phyloP scores from a whole-genome alignment of 306 rosid genomes.

The Lagenaria siceraria region DNA sequence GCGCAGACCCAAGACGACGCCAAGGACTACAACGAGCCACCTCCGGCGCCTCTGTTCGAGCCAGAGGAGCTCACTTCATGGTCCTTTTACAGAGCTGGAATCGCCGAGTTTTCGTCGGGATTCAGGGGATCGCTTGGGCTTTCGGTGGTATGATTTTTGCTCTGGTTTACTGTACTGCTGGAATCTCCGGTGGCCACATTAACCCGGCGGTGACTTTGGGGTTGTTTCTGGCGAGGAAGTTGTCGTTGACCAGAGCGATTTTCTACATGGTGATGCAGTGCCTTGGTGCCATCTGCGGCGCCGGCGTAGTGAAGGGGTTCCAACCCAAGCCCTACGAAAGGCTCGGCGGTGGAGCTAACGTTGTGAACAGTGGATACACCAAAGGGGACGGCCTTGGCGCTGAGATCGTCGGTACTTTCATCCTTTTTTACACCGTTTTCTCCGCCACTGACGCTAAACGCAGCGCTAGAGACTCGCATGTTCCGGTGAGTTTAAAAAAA shows the following conservation, averaged over 20 bases:
- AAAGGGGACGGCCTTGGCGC: conserved; percentile 66
- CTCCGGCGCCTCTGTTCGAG: conserved; percentile 61
- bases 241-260: conserved; percentile 64
- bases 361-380: conserved; percentile 50
- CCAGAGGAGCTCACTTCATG: conserved; percentile 69
- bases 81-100: conserved; percentile 50
- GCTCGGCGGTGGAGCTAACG: conserved; percentile 55
- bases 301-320: conserved; percentile 43
- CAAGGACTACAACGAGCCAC: conserved; percentile 69
- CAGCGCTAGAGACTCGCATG: conserved; percentile 62
- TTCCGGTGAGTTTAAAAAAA: conserved; percentile 40
- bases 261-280: conserved; percentile 77
- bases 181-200: conserved; percentile 75
- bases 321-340: background rate
- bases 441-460: conserved; percentile 95
- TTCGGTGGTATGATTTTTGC: conserved; percentile 95
- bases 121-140: conserved; percentile 70
- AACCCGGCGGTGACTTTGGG: conserved; percentile 71
- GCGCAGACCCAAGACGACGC: conserved; percentile 60
- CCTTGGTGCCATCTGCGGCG: conserved; percentile 62
- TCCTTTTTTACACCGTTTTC: conserved; percentile 65
- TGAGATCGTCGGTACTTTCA: conserved; percentile 42
- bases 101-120: conserved; percentile 55
- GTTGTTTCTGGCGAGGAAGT: conserved; percentile 62
- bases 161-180: conserved; percentile 86